Evolutionary conservation across 371 early-diverging fungal genomes (phyloP).

Genomic region (Mucor irregularis): DNA sequence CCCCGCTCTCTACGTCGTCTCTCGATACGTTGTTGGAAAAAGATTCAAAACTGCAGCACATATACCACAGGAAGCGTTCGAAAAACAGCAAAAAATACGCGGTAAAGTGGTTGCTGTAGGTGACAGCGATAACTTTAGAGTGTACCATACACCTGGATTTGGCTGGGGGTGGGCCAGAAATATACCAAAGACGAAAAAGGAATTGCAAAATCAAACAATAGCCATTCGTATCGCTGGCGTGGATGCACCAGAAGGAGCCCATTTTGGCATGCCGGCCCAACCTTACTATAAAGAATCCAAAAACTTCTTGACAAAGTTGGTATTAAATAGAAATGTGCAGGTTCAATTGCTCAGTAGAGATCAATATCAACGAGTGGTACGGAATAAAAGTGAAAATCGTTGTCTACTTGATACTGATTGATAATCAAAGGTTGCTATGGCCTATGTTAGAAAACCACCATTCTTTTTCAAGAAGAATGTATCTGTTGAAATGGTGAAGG

Average conservation of each 20-base stretch:
- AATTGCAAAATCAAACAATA: slow-evolving; percentile 61
- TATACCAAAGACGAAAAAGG: slow-evolving; percentile 50
- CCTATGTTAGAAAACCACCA: slow-evolving; percentile 49
- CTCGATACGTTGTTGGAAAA: slow-evolving; percentile 28
- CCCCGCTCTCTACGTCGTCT: slow-evolving; percentile 24
- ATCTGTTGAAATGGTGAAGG: slow-evolving; percentile 66
- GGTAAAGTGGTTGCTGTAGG: slow-evolving; percentile 61
- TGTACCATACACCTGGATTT: slow-evolving; percentile 63
- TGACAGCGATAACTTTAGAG: slow-evolving; percentile 63
- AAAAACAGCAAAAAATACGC: slow-evolving; percentile 29
- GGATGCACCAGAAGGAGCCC: slow-evolving; percentile 78
- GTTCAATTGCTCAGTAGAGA: slow-evolving; percentile 62
- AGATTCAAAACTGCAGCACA: slow-evolving; percentile 50
- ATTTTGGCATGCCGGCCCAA: slow-evolving; percentile 77
- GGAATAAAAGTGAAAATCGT: not conserved
- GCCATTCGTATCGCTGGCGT: slow-evolving; percentile 74
- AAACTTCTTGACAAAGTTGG: slow-evolving; percentile 49
- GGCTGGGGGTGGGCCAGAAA: slow-evolving; percentile 60
- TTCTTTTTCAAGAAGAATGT: slow-evolving; percentile 60
- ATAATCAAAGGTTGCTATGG: slow-evolving; percentile 73
- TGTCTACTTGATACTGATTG: not conserved
- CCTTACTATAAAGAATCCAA: slow-evolving; percentile 66
- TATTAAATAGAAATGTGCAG: slow-evolving; percentile 50
- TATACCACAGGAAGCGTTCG: slow-evolving; percentile 53
- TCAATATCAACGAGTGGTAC: slow-evolving; percentile 71